Evolutionary conservation across 2,329 filamentous ascomycete species (phyloP).

Genomic region (Amesomyces nigricolor): DNA sequence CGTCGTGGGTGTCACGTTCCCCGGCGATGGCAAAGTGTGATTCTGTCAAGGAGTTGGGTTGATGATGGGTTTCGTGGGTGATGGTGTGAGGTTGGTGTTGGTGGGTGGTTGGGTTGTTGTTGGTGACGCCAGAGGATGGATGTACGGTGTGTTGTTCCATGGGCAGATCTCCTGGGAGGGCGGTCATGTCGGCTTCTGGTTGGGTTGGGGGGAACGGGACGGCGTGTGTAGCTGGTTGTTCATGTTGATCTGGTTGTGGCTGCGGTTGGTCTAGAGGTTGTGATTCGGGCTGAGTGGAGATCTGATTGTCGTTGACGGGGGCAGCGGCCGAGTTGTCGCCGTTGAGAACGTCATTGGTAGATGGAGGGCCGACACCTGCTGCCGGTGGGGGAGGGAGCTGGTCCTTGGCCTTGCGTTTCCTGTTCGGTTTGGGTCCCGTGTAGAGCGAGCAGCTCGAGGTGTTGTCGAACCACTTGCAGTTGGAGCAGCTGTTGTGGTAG

Average conservation of each 20-base stretch:
- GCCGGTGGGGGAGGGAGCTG: conserved; percentile 3
- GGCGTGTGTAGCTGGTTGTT: neutral
- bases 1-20: too few species aligned
- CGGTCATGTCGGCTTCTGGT: conserved; percentile 7
- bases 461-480: conserved; percentile 31
- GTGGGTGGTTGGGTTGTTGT: neutral
- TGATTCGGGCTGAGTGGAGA: too few species aligned
- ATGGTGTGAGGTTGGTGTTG: neutral
- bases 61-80: neutral
- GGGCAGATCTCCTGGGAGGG: neutral
- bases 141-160: neutral
- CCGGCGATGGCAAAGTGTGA: too few species aligned
- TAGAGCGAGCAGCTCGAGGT: conserved; percentile 27
- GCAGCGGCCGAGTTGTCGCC: neutral
- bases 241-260: neutral
- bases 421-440: conserved; percentile 27
- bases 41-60: neutral
- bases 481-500: conserved; percentile 28
- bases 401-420: conserved; percentile 28
- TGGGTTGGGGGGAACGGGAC: neutral
- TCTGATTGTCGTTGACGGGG: neutral
- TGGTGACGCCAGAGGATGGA: neutral
- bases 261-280: neutral
- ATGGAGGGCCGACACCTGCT: neutral
- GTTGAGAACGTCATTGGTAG: neutral